Evolutionary conservation across 331 rosid species (phyloP).

Genomic region (Quercus phellos): DNA sequence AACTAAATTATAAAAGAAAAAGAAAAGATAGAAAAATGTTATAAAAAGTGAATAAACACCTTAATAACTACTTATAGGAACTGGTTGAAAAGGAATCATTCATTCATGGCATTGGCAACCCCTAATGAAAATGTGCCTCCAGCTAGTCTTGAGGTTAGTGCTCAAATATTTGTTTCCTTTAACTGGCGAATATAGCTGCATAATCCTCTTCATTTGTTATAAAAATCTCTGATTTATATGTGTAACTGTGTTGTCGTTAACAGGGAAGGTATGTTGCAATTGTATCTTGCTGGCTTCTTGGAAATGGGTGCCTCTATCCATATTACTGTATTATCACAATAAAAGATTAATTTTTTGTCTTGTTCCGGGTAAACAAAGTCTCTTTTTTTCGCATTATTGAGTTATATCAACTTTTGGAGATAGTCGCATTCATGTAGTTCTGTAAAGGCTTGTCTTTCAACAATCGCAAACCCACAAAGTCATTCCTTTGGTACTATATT

Average conservation of each 20-base stretch:
- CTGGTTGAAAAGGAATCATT: slow-evolving; percentile 4
- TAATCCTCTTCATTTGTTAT: background rate
- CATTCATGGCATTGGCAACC: slow-evolving; percentile 25
- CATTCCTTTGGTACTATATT: background rate
- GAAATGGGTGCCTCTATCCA: slow-evolving; percentile 74
- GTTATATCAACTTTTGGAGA: background rate
- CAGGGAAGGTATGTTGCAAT: slow-evolving; percentile 68
- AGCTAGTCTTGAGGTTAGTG: slow-evolving; percentile 48
- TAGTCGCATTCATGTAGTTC: background rate
- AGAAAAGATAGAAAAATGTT: too few species aligned
- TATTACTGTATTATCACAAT: slow-evolving; percentile 93
- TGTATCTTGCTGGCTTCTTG: slow-evolving; percentile 77
- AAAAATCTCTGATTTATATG: slow-evolving; percentile 6
- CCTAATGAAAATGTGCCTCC: slow-evolving; percentile 25
- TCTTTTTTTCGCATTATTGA: background rate
- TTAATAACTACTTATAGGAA: background rate
- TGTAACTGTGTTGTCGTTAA: background rate
- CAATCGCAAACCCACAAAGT: background rate
- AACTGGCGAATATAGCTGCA: background rate
- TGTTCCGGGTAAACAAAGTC: slow-evolving; percentile 66
- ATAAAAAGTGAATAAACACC: background rate
- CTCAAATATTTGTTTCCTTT: background rate
- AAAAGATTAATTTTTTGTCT: slow-evolving; percentile 56
- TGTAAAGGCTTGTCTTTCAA: background rate
- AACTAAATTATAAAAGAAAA: too few species aligned